Conservation (phyloP, 768 basidiomycete species). For the Pleurotus salmoneostramineus region DNA sequence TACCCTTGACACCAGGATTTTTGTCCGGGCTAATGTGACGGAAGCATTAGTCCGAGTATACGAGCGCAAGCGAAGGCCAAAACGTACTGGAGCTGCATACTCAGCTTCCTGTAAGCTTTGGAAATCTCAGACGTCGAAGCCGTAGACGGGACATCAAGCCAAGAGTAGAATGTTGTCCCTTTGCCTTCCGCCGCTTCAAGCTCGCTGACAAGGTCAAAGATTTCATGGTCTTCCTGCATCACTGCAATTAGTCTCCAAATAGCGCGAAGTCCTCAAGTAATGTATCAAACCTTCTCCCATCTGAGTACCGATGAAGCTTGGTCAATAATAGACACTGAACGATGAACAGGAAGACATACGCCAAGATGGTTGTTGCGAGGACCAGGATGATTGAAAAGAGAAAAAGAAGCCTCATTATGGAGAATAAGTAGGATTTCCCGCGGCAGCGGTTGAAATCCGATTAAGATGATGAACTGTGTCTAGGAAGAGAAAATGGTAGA, state of each 20-base stretch:
- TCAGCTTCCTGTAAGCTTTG: slow-evolving; percentile 90
- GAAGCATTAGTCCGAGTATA: neutral
- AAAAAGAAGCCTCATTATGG: slow-evolving; percentile 47
- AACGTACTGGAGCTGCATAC: slow-evolving; percentile 82
- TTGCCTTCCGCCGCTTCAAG: slow-evolving; percentile 85
- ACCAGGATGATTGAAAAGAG: slow-evolving; percentile 43
- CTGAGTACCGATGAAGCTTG: slow-evolving; percentile 25
- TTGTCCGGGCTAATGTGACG: slow-evolving; percentile 77
- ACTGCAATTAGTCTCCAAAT: neutral
- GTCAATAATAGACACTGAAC: slow-evolving; percentile 6
- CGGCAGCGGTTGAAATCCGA: neutral
- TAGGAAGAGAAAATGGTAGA: neutral
- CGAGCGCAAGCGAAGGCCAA: neutral
- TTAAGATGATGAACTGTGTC: neutral
- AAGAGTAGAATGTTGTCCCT: slow-evolving; percentile 94
- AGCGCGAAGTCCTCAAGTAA: neutral
- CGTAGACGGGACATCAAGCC: slow-evolving; percentile 74
- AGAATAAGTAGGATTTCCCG: neutral
- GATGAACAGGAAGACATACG: slow-evolving; percentile 42
- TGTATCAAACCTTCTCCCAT: slow-evolving; percentile 62
- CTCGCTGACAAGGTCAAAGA: slow-evolving; percentile 87
- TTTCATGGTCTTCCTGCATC: slow-evolving; percentile 86
- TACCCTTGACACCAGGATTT: slow-evolving; percentile 78
- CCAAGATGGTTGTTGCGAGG: slow-evolving; percentile 49
- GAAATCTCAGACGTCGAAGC: slow-evolving; percentile 76